Percentiles rank a stretch among this genome's conserved stretches.
Conservation (phyloP, 2,329 filamentous ascomycete genomes). For the Trichophyton rubrum region DNA sequence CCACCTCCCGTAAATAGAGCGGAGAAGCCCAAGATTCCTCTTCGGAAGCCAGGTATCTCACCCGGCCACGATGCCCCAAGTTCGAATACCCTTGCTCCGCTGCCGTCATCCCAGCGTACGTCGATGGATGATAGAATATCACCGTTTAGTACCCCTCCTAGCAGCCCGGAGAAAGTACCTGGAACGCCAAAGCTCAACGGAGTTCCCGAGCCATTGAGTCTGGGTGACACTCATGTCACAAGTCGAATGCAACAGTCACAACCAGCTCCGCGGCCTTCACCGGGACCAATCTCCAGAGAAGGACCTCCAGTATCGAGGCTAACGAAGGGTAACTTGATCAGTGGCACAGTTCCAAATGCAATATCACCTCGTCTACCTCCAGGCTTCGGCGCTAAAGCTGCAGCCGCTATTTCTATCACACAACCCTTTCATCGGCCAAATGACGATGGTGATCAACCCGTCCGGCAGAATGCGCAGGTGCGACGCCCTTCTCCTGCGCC, state of each 20-base stretch:
- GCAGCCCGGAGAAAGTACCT: conserved; percentile 49
- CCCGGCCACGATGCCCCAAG: conserved; percentile 23
- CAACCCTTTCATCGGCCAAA: neutral
- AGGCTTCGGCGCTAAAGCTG: neutral
- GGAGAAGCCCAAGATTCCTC: conserved; percentile 58
- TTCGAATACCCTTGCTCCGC: conserved; percentile 19
- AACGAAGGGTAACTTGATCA: neutral
- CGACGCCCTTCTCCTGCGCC: neutral
- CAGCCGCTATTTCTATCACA: neutral
- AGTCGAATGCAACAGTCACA: neutral
- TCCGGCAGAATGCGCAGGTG: neutral
- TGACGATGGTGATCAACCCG: neutral
- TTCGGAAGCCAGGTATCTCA: conserved; percentile 29
- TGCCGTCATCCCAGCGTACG: conserved; percentile 13
- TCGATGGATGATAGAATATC: conserved; percentile 45
- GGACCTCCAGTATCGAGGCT: neutral
- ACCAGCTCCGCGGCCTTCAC: neutral
- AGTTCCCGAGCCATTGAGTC: neutral
- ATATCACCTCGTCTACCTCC: neutral
- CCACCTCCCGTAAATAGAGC: conserved; percentile 70
- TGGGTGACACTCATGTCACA: neutral
- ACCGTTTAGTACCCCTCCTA: conserved; percentile 77
- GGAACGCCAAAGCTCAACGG: neutral
- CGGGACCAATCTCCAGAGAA: neutral
- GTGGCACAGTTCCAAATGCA: neutral